Evolutionary conservation across 2,329 filamentous ascomycete species (phyloP), one percentile per base, ranked within the genome.

Genomic region (Amphichorda felina): DNA sequence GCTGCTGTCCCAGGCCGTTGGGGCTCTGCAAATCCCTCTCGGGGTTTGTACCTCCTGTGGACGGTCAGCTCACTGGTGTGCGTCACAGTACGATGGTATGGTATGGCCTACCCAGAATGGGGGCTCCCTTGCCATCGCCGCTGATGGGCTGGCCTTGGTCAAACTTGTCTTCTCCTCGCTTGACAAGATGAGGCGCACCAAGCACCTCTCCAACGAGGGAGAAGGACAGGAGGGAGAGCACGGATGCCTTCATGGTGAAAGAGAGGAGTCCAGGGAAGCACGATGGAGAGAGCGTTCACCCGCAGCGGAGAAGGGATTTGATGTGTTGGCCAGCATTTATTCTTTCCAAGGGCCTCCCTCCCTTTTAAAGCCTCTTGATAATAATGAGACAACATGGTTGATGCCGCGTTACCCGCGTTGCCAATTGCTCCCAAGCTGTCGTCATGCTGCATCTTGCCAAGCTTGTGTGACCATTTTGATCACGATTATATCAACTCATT

Each of bases 1-100:
- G 59, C 44, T 79, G 69, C 32, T 63, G 63, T 11, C 72, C 75
- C 1, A 82, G 64, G 45, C 76, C 75, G 41, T 75, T 70, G 0
- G 76, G 77, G 45, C 81, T 80, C 41, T 75, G 64, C 2, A 72
- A 52, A 45, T 82, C 78, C 17, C 80, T 53, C 34, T 64, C 56
- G 33, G 66, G 59, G 48, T 82, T 77, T 16, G 77, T 82, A 19
- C 75, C 78, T 13, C 76, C 78, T 80, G 24, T n/a, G 8, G 21
- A 30, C 18, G 4, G 17, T 13, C 27, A 36, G 27, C 13, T 18
- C 8, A n/a, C 17, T 16, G 35, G 14, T 3, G 13, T 3, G 9
- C 3, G 5, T 28, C 26, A 28, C 26, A 28, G 5, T 14, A 6
- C 6, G 16, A 24, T 14, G 13, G 13, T 11, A 15, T 27, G 26